Evolutionary conservation across 2,329 filamentous ascomycete species (phyloP).

Genomic region (Ophiostoma pallidulum): DNA sequence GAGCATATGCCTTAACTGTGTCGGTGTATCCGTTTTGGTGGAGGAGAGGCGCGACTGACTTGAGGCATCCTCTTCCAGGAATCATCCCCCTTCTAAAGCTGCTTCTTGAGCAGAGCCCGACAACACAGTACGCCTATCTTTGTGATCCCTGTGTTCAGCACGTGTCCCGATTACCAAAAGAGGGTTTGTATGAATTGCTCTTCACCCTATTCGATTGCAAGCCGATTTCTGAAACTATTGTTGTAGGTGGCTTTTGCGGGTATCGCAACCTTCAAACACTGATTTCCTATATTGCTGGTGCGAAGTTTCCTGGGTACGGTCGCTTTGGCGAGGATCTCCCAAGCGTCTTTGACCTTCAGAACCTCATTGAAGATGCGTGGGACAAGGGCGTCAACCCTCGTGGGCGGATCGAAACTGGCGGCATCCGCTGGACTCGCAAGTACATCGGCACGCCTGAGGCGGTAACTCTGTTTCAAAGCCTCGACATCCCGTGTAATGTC

Average conservation of each 20-base stretch:
- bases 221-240: neutral
- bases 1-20: slow-evolving; percentile 20
- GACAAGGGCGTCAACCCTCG: slow-evolving; percentile 69
- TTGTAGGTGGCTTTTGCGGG: slow-evolving; percentile 72
- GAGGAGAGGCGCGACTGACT: neutral
- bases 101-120: slow-evolving; percentile 54
- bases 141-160: slow-evolving; percentile 70
- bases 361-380: slow-evolving; percentile 82
- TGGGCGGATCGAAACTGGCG: slow-evolving; percentile 73
- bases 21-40: neutral
- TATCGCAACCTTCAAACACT: slow-evolving; percentile 95
- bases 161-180: slow-evolving; percentile 69
- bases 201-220: neutral
- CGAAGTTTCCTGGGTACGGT: slow-evolving; percentile 45
- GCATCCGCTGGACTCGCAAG: slow-evolving; percentile 79
- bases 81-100: slow-evolving; percentile 54
- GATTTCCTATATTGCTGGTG: slow-evolving; percentile 63
- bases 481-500: slow-evolving; percentile 60
- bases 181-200: slow-evolving; percentile 38
- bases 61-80: slow-evolving; percentile 22
- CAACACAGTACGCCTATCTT: slow-evolving; percentile 63
- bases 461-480: slow-evolving; percentile 63
- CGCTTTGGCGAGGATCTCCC: slow-evolving; percentile 56
- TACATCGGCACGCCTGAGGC: slow-evolving; percentile 93
- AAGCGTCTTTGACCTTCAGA: slow-evolving; percentile 72